Evolutionary conservation across 2,329 filamentous ascomycete genomes (phyloP), one percentile per base, ranked within the genome.

Genomic region (Trichoderma atroviride): DNA sequence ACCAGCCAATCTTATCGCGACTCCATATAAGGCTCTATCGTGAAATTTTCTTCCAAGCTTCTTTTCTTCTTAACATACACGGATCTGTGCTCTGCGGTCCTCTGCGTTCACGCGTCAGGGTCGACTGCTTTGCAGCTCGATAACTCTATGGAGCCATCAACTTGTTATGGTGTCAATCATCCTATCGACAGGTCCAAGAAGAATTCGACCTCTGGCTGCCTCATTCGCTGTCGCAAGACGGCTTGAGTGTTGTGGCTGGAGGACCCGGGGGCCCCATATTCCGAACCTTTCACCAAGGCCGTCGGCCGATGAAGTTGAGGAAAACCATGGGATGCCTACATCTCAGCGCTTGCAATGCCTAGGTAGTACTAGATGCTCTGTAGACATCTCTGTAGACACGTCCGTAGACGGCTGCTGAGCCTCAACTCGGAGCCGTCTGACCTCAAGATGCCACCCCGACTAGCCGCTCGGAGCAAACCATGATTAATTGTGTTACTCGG

Each of bases 101-200:
- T 81, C 87, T 91, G 83, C 86, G 71, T 65, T 69, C 59, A 40
- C 37, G 58, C 43, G 79, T 86, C 85, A 87, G 89, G 82, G 92
- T 95, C 81, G 92, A 94, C 86, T 87, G 82, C 87, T 92, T 88
- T 78, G 89, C 92, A 95, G 89, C 88, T 95, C 92, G 92, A 92
- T 93, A 89, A 87, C 83, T 78, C 79, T 81, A 93, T 90, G 92
- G 92, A 94, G 90, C 89, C 91, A 92, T 89, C 87, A 82, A 80
- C 79, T 79, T 81, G 79, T 77, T 82, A 89, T 93, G 92, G 88
- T 94, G 91, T 92, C 87, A 89, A 91, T 93, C 82, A 85, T 94
- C 92, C 91, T 89, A 92, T 94, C 92, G 93, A 97, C 94, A 96
- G 92, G 90, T 96, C 91, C 92, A 81, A 96, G 91, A 97, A 81